Evolutionary conservation across 192 early-diverging fungal species (phyloP), one percentile per base, ranked within the genome.

Genomic region (Pilobolus umbonatus): DNA sequence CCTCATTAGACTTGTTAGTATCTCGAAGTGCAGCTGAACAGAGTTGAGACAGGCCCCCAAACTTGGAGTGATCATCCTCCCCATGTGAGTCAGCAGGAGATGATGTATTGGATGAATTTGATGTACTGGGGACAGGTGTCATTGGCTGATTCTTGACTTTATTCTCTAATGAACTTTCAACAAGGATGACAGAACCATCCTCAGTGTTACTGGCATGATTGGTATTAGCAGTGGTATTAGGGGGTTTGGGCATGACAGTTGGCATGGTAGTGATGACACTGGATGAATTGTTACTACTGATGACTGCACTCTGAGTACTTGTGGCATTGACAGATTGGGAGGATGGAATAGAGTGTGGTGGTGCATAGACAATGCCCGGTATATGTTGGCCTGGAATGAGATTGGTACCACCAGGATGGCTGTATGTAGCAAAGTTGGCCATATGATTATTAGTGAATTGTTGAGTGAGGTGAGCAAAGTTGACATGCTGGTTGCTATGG

Each of bases 41-140:
- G 1, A 65, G 36, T 31, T 65, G 62, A 25, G 62, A 51, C 22
- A 65, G 46, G 21, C 62, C 36, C 49, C 55, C 36, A 1, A 52
- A 51, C 17, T 50, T 56, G 21, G 47, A 39, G 4, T 55, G 30
- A 34, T 65, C 62, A 50, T 57, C 55, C 24, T 65, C 62, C 10
- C 48, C 29, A 26, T 43, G 29, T n/a, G 21, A n/a, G 35, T 46
- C 45, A 30, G 57, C 28, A 15, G 51, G 52, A 28, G 69, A 76
- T n/a, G 75, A 61, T 5, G 56, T 48, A 47, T 28, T 31, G 4
- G 58, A 50, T 11, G 57, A 57, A 28, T 36, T 62, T 3, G 63
- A 57, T 53, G 60, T 62, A 39, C 54, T 71, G 5, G 68, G 68
- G 15, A 66, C 57, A 44, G 68, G 68, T 43, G 65, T 51, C 21